Conservation (phyloP, 768 basidiomycete genomes). For the Gymnopilus dilepis region DNA sequence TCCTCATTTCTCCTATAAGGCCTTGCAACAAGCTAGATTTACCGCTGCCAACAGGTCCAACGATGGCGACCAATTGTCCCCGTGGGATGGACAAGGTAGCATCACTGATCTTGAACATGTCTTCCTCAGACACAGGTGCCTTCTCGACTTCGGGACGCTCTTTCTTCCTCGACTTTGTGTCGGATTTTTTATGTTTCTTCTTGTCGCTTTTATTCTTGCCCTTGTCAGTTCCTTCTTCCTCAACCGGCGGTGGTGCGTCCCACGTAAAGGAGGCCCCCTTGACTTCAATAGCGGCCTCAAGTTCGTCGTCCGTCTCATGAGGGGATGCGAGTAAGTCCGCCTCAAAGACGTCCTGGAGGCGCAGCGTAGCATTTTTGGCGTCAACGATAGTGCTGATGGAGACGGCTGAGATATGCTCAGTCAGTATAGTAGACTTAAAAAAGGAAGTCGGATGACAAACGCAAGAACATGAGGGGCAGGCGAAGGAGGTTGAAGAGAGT, state of each 20-base stretch:
- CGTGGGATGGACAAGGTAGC: conserved; percentile 72
- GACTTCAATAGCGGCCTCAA: conserved; percentile 69
- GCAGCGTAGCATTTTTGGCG: conserved; percentile 75
- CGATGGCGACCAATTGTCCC: conserved; percentile 83
- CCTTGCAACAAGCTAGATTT: conserved; percentile 77
- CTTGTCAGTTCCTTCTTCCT: conserved; percentile 34
- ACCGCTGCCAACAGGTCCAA: conserved; percentile 79
- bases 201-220: conserved; percentile 11
- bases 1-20: conserved; percentile 84
- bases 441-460: conserved; percentile 30
- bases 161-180: conserved; percentile 33
- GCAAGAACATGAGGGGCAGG: conserved; percentile 78
- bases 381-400: conserved; percentile 84
- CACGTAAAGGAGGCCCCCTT: conserved; percentile 80
- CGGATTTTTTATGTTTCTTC: conserved; percentile 27
- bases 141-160: too few species aligned
- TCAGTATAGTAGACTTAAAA: conserved; percentile 10
- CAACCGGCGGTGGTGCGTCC: conserved; percentile 75
- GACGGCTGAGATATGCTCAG: conserved; percentile 56
- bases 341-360: conserved; percentile 81
- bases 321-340: conserved; percentile 81
- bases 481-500: conserved; percentile 87
- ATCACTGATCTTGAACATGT: conserved; percentile 66
- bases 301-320: conserved; percentile 62
- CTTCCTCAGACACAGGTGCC: too few species aligned